Base-by-base conservation (phyloP, 345 rosid species). In the Eucalyptus curtisii region DNA sequence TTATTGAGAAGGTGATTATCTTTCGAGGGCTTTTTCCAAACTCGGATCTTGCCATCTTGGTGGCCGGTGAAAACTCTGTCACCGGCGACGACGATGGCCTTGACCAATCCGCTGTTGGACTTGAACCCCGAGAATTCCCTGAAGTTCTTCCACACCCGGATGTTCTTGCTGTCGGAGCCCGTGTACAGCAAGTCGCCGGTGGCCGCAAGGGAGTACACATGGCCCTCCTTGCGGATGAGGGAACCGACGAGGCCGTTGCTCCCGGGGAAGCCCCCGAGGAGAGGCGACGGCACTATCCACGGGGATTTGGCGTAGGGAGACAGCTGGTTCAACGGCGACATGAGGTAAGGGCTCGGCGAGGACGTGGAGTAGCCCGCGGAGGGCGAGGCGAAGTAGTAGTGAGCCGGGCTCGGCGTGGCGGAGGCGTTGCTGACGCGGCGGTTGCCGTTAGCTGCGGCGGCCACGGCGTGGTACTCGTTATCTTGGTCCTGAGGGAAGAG, bases 31-130 rank as follows among this genome's bases (percentile, higher is more conserved):
- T 55, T 49, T 89, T 89, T 94, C 95, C 95, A 94, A 27, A 94
- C 88, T 68, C 95, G 85, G 88, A 94, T 93, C 89, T 92, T 94
- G 2, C 95, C 95, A 49, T 94, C 95, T 53, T 91, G 95, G 66
- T 94, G 95, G 47, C 95, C 94, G 11, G 95, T 94, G 89, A 94
- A 94, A 64, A 94, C 91, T 88, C 85, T 91, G 50, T 88, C 90
- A 5, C 89, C 91, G 44, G 88, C 37, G 31, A 93, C 50, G 47
- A 93, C 89, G 88, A 94, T 92, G 24, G 94, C 97, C 90, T 92
- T 93, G 57, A 93, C 94, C 68, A 90, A 40, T 7, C 91, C 91
- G 87, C 91, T 90, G 71, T 68, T 88, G 42, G 91, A 90, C 53
- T 90, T 90, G 88, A 90, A 90, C 24, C 90, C 91, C 40, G 91